Base-by-base conservation (phyloP, 2,329 filamentous ascomycete genomes). In the Claviceps monticola region DNA sequence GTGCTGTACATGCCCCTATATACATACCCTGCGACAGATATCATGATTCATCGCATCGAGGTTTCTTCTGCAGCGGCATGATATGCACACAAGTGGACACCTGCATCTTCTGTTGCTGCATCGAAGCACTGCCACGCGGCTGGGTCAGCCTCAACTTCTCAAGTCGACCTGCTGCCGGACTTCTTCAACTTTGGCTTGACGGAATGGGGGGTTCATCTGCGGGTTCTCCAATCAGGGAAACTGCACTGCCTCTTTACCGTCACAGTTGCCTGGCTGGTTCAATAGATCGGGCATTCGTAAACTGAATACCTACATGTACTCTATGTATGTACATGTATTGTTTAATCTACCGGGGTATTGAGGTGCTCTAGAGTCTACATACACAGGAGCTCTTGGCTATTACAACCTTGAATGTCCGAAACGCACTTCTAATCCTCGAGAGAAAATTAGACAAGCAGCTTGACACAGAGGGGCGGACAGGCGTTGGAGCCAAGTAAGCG, bases 91-190 rank as follows among this genome's bases (percentile, higher is more conserved):
- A 9, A 42, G 29, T 49, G 47, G 47, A 49, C 47, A 34, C 7
- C 37, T 41, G 38, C 4, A 11, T 39, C 34, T 19, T 36, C 36
- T 36, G 37, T 34, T 23, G 48, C 48, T 23, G 48, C 48, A 50
- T 50, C 48, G 21, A 5, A 37, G 41, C 48, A 50, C 48, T 44
- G 48, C 48, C 48, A 50, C 48, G 39, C 39, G 39, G 39, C 43
- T 44, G 17, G 39, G 41, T 37, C 39, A 36, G 26, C 38, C 47
- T 19, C 19, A 19, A 19, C 19, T 19, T 19, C 19, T 19, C 29
- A 49, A 17, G 4, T 42, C 8, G 38, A 42, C 43, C 11, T 39
- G 21, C 46, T 17, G 36, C 37, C 17, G 3, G 45, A 7, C 9
- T 36, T 36, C 44, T 46, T 29, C 11, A 19, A 17, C 3, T 46